Conservation (phyloP, 306 rosid species). For the Mucuna pruriens region DNA sequence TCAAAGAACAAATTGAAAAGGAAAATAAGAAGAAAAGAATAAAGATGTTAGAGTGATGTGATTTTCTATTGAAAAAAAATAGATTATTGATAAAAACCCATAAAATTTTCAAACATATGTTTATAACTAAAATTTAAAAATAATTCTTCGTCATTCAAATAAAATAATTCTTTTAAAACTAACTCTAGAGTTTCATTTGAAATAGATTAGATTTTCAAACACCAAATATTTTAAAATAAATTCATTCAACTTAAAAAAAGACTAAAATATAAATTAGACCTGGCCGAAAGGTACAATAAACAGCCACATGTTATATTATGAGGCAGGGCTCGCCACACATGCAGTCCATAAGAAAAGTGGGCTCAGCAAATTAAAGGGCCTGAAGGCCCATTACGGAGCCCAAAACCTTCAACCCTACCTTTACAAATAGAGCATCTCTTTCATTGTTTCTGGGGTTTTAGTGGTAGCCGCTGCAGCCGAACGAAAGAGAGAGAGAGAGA, state of each 20-base stretch:
- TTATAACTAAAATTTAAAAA: neutral
- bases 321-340: no score
- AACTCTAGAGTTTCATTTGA: no score
- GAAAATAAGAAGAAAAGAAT: no score
- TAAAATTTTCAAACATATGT: neutral
- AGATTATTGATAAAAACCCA: neutral
- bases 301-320: no score
- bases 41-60: no score
- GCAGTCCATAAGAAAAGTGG: neutral
- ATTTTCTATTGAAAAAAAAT: neutral
- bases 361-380: neutral
- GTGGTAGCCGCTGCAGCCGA: neutral
- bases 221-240: neutral
- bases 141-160: neutral
- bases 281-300: neutral
- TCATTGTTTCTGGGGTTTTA: neutral
- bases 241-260: neutral
- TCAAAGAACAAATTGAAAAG: no score
- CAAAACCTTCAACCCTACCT: conserved; percentile 27
- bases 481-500: neutral
- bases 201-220: neutral
- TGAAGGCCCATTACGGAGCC: neutral
- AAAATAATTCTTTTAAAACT: neutral
- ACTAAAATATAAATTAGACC: neutral
- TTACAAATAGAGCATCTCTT: conserved; percentile 27